phyloP scores from a whole-genome alignment of 2,329 filamentous ascomycete genomes.

The Trichophyton mentagrophytes region DNA sequence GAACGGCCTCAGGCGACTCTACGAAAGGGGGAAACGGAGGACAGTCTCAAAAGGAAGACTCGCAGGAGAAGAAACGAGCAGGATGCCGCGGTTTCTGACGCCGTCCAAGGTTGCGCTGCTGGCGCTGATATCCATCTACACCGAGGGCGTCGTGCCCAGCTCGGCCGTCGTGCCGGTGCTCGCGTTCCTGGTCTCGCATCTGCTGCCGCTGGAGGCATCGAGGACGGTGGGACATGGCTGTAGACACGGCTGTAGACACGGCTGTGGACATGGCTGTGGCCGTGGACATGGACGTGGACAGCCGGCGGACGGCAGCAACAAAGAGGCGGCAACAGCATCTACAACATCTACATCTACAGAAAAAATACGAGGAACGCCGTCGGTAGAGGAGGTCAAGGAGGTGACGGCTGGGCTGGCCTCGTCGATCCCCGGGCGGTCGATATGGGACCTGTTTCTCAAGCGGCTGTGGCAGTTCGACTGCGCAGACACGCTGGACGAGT shows the following conservation, averaged over 20 bases:
- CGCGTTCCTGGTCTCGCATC: constrained; percentile 62
- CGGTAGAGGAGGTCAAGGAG: constrained; percentile 37
- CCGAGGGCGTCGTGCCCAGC: constrained; percentile 54
- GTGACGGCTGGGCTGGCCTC: constrained; percentile 35
- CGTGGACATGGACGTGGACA: no score
- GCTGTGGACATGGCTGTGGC: no score
- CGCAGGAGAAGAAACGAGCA: constrained; percentile 2
- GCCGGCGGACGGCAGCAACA: constrained; percentile 2
- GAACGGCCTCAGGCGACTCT: no score
- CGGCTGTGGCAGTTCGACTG: constrained; percentile 76
- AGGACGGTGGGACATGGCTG: constrained; percentile 9
- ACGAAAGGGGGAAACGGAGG: not conserved
- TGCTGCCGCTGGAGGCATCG: constrained; percentile 32
- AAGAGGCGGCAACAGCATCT: not conserved
- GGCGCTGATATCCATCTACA: constrained; percentile 69
- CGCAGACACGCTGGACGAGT: constrained; percentile 63
- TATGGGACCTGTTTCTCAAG: constrained; percentile 77
- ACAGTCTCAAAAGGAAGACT: not conserved
- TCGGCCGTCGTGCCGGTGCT: constrained; percentile 62
- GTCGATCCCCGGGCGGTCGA: constrained; percentile 56
- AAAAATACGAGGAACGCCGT: constrained; percentile 11
- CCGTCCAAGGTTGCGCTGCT: constrained; percentile 77
- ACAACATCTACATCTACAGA: no score
- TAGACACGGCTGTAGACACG: not conserved
- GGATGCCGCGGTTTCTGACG: constrained; percentile 74